Percentiles rank a stretch among this genome's conserved stretches.
Conservation (phyloP, 1,284 basidiomycete species). For the Apiotrichum brassicae region DNA sequence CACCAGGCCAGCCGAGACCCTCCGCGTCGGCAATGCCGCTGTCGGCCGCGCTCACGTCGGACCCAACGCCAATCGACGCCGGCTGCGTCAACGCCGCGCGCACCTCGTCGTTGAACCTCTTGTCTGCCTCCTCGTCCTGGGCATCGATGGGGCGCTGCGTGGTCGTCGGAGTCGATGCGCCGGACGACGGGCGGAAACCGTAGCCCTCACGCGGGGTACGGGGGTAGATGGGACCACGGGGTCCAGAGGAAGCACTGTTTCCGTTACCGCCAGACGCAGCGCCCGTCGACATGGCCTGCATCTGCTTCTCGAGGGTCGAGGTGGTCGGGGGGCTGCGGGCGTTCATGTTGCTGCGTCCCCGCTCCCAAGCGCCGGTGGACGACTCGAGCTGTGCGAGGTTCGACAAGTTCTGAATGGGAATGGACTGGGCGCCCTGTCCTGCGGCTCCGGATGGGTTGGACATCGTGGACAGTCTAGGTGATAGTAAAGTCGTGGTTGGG, state of each 20-base stretch:
- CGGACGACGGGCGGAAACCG: slow-evolving; percentile 67
- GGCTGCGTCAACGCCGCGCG: slow-evolving; percentile 10
- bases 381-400: slow-evolving; percentile 40
- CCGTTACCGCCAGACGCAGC: not conserved
- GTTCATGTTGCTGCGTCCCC: slow-evolving; percentile 31
- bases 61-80: not conserved
- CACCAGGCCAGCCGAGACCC: slow-evolving; percentile 91
- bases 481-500: too few species aligned
- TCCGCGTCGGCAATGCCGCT: slow-evolving; percentile 68
- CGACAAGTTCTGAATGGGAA: slow-evolving; percentile 26
- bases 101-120: slow-evolving; percentile 18
- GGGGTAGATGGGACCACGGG: slow-evolving; percentile 12
- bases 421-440: slow-evolving; percentile 8
- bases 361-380: slow-evolving; percentile 44
- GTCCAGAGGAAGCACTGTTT: too few species aligned
- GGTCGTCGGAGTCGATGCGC: slow-evolving; percentile 54
- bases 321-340: slow-evolving; percentile 34
- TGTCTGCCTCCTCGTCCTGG: slow-evolving; percentile 4
- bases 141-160: not conserved
- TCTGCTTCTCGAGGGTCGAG: slow-evolving; percentile 19
- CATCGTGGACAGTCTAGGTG: too few species aligned
- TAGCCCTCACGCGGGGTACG: slow-evolving; percentile 59
- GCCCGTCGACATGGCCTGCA: slow-evolving; percentile 1
- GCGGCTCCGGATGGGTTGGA: too few species aligned
- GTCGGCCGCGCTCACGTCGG: slow-evolving; percentile 5